Evolutionary conservation across 345 rosid genomes (phyloP), one percentile per base, ranked within the genome.

Genomic region (Eucalyptus lansdowneana): DNA sequence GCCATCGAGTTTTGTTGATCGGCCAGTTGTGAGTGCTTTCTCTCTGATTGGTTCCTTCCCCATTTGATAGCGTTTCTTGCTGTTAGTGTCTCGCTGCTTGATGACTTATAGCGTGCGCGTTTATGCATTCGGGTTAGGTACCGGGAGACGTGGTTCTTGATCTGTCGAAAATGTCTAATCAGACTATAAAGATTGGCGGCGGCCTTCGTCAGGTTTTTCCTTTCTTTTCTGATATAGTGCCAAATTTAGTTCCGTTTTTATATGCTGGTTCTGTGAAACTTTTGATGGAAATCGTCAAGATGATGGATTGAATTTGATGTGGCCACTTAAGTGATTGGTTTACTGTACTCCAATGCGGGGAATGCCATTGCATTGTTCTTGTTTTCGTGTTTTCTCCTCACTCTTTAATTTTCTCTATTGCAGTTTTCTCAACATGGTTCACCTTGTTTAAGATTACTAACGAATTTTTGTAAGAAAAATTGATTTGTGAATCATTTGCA

Each of bases 71-170:
- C 67, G 21, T 49, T 56, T 51, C 29, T 80, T n/a, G 31, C 86
- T 34, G 27, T 27, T 44, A 88, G 13, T n/a, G 19, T 15, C 58
- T 50, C 50, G 6, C 49, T 83, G 34, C 42, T 87, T 60, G 76
- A 56, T 87, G 50, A 54, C 25, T 69, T 76, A 56, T 50, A 37
- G 58, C 56, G 40, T 90, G 37, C 31, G 25, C 60, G 34, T 69
- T n/a, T 56, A 5, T 87, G 56, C 72, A 14, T 65, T 83, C 85
- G 88, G 50, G 80, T 50, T 91, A 97, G 98, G 94, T 96, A 86
- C 99, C 97, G 17, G 99, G 99, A 54, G 99, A 97, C 91, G 92
- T 96, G 89, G 95, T 96, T 89, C 93, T 97, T 89, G 97, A 96
- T 92, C 95, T 97, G 72, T 95, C 97, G 17, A 89, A 87, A 90